Evolutionary conservation across 1,139 yeast genomes (phyloP).

Genomic region (Hyphopichia fennica): DNA sequence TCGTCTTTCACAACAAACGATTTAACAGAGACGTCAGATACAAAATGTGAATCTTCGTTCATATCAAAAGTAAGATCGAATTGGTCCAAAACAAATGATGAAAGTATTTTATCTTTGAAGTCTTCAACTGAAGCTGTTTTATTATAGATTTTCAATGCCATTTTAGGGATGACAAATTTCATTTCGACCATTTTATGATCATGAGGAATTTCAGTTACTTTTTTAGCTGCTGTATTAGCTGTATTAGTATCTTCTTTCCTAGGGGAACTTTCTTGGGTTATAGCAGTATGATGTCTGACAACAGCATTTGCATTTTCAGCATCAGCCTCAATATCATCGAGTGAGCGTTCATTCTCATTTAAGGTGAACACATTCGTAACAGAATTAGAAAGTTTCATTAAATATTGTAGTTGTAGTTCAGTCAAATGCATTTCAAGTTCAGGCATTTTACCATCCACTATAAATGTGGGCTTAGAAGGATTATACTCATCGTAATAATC

Average conservation of each 20-base stretch:
- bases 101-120: slow-evolving; percentile 48
- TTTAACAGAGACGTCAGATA: slow-evolving; percentile 61
- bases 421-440: slow-evolving; percentile 70
- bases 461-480: slow-evolving; percentile 49
- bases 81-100: slow-evolving; percentile 64
- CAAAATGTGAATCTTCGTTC: slow-evolving; percentile 55
- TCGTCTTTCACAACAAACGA: slow-evolving; percentile 81
- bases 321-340: slow-evolving; percentile 61
- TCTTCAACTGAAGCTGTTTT: slow-evolving; percentile 44
- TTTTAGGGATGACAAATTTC: slow-evolving; percentile 57
- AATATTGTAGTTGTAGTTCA: slow-evolving; percentile 69
- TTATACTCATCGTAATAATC: slow-evolving; percentile 49
- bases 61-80: slow-evolving; percentile 52
- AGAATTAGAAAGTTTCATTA: slow-evolving; percentile 56
- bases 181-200: slow-evolving; percentile 48
- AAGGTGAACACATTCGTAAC: slow-evolving; percentile 56
- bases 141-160: slow-evolving; percentile 66
- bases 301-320: slow-evolving; percentile 58
- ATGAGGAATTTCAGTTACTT: slow-evolving; percentile 12
- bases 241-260: slow-evolving; percentile 5
- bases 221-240: background rate
- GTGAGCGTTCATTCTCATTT: slow-evolving; percentile 32
- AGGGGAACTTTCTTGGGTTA: slow-evolving; percentile 4
- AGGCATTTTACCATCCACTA: slow-evolving; percentile 60
- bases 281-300: slow-evolving; percentile 27